Base-by-base conservation (phyloP, 495 filamentous ascomycete species). In the Penicillium canescens region DNA sequence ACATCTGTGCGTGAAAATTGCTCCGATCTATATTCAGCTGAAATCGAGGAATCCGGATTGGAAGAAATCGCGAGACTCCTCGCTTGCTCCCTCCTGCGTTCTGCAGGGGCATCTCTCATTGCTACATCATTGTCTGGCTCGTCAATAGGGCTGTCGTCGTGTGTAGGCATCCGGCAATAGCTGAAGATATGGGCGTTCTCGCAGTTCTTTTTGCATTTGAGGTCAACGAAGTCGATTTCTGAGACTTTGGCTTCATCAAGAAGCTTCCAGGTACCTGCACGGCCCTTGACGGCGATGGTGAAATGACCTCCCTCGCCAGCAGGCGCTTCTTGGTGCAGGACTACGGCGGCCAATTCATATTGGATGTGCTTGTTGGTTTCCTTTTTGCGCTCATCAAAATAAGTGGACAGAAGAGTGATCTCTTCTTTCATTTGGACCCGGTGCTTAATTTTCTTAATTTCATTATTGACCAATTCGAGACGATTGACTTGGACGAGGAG, bases 341-440 rank as follows among this genome's bases (percentile, higher is more conserved):
- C 53, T 33, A 71, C 54, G 3, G 57, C 47, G 24, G 57, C 63
- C 12, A 73, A 56, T 35, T 68, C 59, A 50, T 76, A 76, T 6
- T 37, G 4, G 26, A 63, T 23, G 21, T 47, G 26, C 10, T 44
- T 34, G n/a, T 14, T 28, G 6, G 23, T 16, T 20, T 12, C 46
- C 14, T 2, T 10, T 3, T 28, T 26, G 18, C 42, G 35, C 4
- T 52, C 39, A 39, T 58, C 47, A 2, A 64, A 31, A 9, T 31
- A 31, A 8, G 28, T 36, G 18, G 26, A 42, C 3, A 37, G 13
- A 9, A 62, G 14, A 7, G 16, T 11, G 5, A 59, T 2, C 34
- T 39, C n/a, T 1, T 43, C 42, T 3, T n/a, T 6, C 16, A 61
- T 21, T 2, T 44, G 2, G 10, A 57, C 46, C 8, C 26, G 2